A percentile compares a stretch with the other conserved stretches of the same genome.
phyloP scores from a whole-genome alignment of 73 alveolate genomes.

The Tetrahymena elliotti region DNA sequence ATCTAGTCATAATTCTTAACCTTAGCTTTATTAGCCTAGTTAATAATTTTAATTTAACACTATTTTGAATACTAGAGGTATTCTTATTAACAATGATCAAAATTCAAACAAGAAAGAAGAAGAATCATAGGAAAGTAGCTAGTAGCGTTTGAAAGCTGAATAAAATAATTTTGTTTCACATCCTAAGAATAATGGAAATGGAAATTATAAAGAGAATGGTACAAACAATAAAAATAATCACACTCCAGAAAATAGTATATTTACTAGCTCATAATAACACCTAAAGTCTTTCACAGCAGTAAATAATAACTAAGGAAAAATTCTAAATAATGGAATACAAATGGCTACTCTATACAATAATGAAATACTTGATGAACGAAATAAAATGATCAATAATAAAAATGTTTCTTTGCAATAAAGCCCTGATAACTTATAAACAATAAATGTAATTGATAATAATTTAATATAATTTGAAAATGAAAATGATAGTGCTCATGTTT shows the following conservation, averaged over 20 bases:
- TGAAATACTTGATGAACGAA: neutral
- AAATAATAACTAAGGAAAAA: neutral
- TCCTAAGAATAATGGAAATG: neutral
- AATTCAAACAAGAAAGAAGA: neutral
- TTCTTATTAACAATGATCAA: neutral
- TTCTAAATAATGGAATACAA: neutral
- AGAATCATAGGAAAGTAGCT: neutral
- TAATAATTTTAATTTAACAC: neutral
- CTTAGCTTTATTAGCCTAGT: neutral
- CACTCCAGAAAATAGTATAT: neutral
- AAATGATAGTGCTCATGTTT: neutral
- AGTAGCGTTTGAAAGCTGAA: neutral
- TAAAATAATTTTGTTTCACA: neutral
- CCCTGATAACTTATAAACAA: neutral
- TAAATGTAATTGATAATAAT: neutral
- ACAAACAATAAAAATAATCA: neutral
- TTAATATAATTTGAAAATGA: neutral
- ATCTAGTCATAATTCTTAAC: neutral
- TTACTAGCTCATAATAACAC: neutral
- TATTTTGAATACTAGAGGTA: neutral
- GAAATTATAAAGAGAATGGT: neutral
- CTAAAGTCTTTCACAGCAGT: neutral
- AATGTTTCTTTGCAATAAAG: neutral
- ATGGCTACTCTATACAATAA: neutral
- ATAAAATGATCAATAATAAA: neutral